Conservation (phyloP, 768 basidiomycete genomes). For the Collybia nuda region DNA sequence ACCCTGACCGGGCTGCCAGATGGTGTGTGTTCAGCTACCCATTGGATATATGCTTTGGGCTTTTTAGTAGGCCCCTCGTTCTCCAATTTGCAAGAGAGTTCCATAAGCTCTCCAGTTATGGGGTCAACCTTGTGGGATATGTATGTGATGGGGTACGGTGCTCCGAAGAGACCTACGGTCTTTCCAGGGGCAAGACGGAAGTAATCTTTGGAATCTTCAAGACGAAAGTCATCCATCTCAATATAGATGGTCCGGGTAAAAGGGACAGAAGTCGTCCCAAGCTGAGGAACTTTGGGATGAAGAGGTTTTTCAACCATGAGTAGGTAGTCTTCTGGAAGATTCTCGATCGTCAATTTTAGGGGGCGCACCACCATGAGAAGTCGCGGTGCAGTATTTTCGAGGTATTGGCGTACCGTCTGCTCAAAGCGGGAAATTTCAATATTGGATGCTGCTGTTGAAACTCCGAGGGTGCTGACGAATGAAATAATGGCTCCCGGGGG, state of each 20-base stretch:
- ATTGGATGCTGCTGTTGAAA: slow-evolving; percentile 80
- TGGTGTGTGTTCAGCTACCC: slow-evolving; percentile 85
- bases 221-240: slow-evolving; percentile 89
- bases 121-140: slow-evolving; percentile 84
- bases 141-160: slow-evolving; percentile 89
- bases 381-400: slow-evolving; percentile 85
- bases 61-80: slow-evolving; percentile 66
- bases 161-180: slow-evolving; percentile 95
- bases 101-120: slow-evolving; percentile 67
- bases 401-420: slow-evolving; percentile 81
- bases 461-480: slow-evolving; percentile 93
- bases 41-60: slow-evolving; percentile 94
- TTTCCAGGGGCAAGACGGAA: slow-evolving; percentile 98
- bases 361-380: slow-evolving; percentile 91
- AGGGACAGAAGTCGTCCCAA: slow-evolving; percentile 79
- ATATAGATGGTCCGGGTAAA: slow-evolving; percentile 91
- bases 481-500: slow-evolving; percentile 95
- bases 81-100: slow-evolving; percentile 80
- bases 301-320: slow-evolving; percentile 86
- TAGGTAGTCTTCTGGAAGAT: slow-evolving; percentile 83
- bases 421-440: slow-evolving; percentile 92
- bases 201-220: slow-evolving; percentile 90
- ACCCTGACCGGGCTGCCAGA: slow-evolving; percentile 82
- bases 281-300: slow-evolving; percentile 89
- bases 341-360: slow-evolving; percentile 88